Conservation (phyloP, 345 rosid species). For the Brassica rapa region DNA sequence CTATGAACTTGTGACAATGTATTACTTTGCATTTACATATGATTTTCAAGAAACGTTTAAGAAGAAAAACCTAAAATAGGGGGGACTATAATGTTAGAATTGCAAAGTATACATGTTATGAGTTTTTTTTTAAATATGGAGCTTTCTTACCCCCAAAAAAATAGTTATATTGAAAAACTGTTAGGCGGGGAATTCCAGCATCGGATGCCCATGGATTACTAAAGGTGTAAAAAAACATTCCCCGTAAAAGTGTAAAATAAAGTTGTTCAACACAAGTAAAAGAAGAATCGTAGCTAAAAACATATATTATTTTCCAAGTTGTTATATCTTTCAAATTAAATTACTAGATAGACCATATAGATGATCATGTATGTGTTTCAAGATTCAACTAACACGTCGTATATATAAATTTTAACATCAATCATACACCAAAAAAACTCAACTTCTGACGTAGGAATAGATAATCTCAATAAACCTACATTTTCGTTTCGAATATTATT, state of each 20-base stretch:
- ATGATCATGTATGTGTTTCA: not conserved
- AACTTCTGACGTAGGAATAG: not conserved
- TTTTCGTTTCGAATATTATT: not conserved
- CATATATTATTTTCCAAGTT: not conserved
- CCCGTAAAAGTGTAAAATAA: conserved; percentile 16
- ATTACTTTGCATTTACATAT: not conserved
- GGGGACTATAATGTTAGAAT: no score
- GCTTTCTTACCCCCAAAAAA: no score
- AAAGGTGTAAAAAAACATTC: conserved; percentile 6
- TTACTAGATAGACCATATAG: not conserved
- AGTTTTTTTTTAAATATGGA: no score
- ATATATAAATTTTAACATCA: not conserved
- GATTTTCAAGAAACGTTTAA: no score
- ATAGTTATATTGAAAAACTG: conserved; percentile 18
- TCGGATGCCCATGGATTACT: conserved; percentile 22
- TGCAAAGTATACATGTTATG: no score
- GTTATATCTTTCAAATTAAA: not conserved
- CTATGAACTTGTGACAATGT: not conserved
- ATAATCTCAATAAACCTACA: not conserved
- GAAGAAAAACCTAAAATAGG: no score
- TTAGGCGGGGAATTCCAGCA: conserved; percentile 33
- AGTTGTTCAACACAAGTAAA: conserved; percentile 25
- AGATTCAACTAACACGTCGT: not conserved
- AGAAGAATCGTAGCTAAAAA: conserved; percentile 2
- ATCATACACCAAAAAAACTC: not conserved